phyloP scores from a whole-genome alignment of 2,329 filamentous ascomycete genomes.

The Aureobasidium sp. region DNA sequence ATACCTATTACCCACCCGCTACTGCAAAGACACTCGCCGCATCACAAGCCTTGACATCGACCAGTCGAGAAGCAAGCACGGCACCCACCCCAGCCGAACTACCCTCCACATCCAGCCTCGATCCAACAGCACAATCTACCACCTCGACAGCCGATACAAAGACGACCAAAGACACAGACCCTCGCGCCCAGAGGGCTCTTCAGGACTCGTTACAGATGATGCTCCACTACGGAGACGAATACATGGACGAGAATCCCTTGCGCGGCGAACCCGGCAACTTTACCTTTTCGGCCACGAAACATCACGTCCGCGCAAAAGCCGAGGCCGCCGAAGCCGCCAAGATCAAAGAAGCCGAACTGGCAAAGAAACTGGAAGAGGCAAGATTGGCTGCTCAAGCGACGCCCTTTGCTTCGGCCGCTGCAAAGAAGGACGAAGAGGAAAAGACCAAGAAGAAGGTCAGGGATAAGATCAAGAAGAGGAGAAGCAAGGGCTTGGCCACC shows the following conservation, averaged over 20 bases:
- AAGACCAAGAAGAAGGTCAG: constrained; percentile 18
- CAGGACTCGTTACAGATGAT: constrained; percentile 30
- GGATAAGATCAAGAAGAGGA: constrained; percentile 31
- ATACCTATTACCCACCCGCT: constrained; percentile 48
- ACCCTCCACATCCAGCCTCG: background rate
- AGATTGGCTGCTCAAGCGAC: constrained; percentile 29
- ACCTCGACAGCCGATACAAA: background rate
- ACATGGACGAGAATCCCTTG: constrained; percentile 57
- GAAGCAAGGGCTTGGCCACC: constrained; percentile 30
- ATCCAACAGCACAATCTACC: constrained; percentile 1
- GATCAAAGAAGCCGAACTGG: constrained; percentile 26
- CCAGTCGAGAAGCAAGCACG: constrained; percentile 39
- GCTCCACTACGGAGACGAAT: constrained; percentile 52
- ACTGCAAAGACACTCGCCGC: constrained; percentile 27
- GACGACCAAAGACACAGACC: background rate
- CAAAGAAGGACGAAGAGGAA: background rate
- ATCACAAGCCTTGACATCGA: constrained; percentile 33
- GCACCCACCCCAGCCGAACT: constrained; percentile 19
- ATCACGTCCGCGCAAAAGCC: constrained; percentile 37
- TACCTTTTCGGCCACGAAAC: constrained; percentile 44
- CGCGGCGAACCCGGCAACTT: constrained; percentile 58
- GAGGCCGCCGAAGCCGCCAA: constrained; percentile 28
- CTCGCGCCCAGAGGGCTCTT: constrained; percentile 39
- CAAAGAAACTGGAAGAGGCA: constrained; percentile 20
- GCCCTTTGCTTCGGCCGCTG: background rate